Evolutionary conservation across 2,329 filamentous ascomycete species (phyloP), one percentile per base, ranked within the genome.

Genomic region (Cucurbitaria berberidis): DNA sequence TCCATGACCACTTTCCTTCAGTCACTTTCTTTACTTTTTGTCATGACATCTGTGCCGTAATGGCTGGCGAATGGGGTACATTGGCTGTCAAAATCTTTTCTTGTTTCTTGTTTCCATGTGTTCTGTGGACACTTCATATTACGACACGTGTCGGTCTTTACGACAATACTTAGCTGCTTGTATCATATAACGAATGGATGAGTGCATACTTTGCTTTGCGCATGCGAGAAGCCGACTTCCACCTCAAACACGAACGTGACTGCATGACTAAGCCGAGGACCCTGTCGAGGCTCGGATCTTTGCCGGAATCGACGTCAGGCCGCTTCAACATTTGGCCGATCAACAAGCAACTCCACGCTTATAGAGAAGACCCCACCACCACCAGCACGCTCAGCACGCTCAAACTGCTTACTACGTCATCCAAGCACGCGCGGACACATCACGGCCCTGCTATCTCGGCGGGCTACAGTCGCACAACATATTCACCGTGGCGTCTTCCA

Each of bases 401-500:
- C n/a, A 30, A 38, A 50, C 53, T 49, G 40, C 50, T 51, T 56
- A 48, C 51, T 62, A 60, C 60, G 57, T 62, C 61, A 64, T 57
- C 38, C 27, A 32, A 48, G 42, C 51, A 50, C 51, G 45, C 54
- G 49, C 54, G 47, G 53, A 48, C 53, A 53, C 40, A 29, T 44
- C 22, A 53, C 53, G 50, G 51, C 53, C 55, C 49, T 59, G 60
- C 57, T 59, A 48, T 48, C 46, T 44, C 45, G 36, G 58, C 58
- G 56, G 53, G 58, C 47, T 53, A 52, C 38, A 47, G 36, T 34
- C 48, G 53, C 47, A 48, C 45, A 32, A 44, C 39, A 24, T 55
- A 36, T 61, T 57, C 71, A 74, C 63, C 69, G 70, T 74, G 72
- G 72, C 72, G 70, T 70, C 69, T 55, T 53, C 70, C 44, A 70